Evolutionary conservation across 306 rosid genomes (phyloP).

Genomic region (Urtica urens): DNA sequence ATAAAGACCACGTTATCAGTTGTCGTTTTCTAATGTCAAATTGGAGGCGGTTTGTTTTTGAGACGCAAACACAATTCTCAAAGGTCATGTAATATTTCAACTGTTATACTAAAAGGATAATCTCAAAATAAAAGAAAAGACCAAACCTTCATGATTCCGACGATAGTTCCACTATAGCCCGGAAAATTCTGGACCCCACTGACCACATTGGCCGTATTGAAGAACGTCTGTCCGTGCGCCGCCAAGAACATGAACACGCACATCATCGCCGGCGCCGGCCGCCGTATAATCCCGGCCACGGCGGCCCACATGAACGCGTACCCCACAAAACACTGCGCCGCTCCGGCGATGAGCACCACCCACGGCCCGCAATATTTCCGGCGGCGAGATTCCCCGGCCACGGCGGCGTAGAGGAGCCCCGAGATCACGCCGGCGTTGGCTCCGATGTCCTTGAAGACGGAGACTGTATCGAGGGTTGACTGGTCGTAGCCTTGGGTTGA

Average conservation of each 20-base stretch:
- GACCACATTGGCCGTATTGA: constrained; percentile 66
- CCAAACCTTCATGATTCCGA: constrained; percentile 77
- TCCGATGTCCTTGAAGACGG: constrained; percentile 95
- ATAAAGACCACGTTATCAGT: too few species aligned
- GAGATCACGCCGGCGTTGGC: constrained; percentile 76
- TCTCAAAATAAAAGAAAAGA: too few species aligned
- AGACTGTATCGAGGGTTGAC: constrained; percentile 82
- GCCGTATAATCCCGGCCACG: constrained; percentile 45
- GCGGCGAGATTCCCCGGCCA: constrained; percentile 13
- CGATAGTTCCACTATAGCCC: constrained; percentile 63
- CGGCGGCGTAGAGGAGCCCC: constrained; percentile 74
- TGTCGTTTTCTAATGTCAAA: too few species aligned
- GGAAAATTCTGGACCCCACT: constrained; percentile 66
- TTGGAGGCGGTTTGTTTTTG: too few species aligned
- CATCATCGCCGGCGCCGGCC: constrained; percentile 55
- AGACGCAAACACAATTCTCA: too few species aligned
- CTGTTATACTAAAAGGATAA: too few species aligned
- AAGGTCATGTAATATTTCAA: too few species aligned
- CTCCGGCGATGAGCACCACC: constrained; percentile 57
- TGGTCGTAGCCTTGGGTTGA: constrained; percentile 67
- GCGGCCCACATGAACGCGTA: constrained; percentile 68
- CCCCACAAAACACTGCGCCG: constrained; percentile 49
- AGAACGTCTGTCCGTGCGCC: constrained; percentile 65
- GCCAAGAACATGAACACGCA: constrained; percentile 66
- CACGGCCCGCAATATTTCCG: constrained; percentile 44